Base-by-base conservation (phyloP, 1,139 yeast genomes). In the Yamadazyma diospyri region DNA sequence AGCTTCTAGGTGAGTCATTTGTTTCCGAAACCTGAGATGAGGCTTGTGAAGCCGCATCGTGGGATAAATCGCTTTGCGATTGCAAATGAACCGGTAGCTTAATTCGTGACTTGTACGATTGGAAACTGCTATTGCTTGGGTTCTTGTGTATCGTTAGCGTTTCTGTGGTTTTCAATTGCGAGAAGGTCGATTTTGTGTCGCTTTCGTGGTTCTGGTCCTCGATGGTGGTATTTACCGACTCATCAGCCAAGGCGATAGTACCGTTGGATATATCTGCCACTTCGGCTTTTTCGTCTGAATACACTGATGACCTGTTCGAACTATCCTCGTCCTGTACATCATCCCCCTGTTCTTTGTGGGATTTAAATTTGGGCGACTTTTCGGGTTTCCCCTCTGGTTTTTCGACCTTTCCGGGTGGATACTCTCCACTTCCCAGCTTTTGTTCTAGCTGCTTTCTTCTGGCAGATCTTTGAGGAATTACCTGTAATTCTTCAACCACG, bases 71-170 rank as follows among this genome's bases (percentile, higher is more conserved):
- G 5, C 34, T 26, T 23, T 38, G 45, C 2, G 36, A 32, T 32
- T 42, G 51, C 10, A 41, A 30, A 11, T 39, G 41, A 8, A 53
- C 50, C 10, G 68, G 69, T 14, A 62, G 44, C 37, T 57, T 61
- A 21, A 62, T 59, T 30, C 68, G 43, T 3, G 65, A 53, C 31
- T 61, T 58, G 42, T 59, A 61, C 4, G 61, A 50, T 27, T 41
- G 54, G 39, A 56, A 56, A 35, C 63, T 59, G 32, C 58, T 41
- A 12, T 46, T 45, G 38, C 62, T 56, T 10, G 47, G 44, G 39
- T 53, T 57, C 32, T 33, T 33, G 22, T 35, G 32, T 21, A 30
- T 21, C 27, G 25, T 31, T 5, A 35, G 6, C 2, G 39, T 27
- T 10, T 34, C 36, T 16, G 25, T 26, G 3, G 40, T 32, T 29